phyloP scores from a whole-genome alignment of 148 eudicot species.

The Silene conica region DNA sequence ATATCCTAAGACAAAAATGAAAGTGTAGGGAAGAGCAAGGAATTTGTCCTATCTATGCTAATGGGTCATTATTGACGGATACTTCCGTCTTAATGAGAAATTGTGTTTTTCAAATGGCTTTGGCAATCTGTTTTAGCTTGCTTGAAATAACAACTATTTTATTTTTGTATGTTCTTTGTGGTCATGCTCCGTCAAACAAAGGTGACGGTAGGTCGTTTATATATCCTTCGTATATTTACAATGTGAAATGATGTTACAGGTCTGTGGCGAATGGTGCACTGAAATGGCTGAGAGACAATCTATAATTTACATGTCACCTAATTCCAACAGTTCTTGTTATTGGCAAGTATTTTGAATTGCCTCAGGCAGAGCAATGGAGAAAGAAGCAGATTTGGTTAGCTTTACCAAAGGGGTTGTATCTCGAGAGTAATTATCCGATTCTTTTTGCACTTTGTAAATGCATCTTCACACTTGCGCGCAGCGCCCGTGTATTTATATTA shows the following conservation, averaged over 20 bases:
- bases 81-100: too few species aligned
- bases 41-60: too few species aligned
- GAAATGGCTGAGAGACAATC: slow-evolving; percentile 79
- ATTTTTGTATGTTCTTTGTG: not conserved
- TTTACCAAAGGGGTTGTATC: not conserved
- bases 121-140: slow-evolving; percentile 6
- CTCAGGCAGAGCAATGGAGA: slow-evolving; percentile 15
- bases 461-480: not conserved
- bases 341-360: slow-evolving; percentile 20
- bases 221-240: not conserved
- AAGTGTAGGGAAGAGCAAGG: too few species aligned
- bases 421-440: slow-evolving; percentile 16
- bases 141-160: not conserved
- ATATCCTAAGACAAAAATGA: too few species aligned
- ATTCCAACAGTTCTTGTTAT: not conserved
- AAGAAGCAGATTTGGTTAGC: not conserved
- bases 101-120: not conserved
- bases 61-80: too few species aligned
- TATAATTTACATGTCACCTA: slow-evolving; percentile 29
- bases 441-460: slow-evolving; percentile 30
- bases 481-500: slow-evolving; percentile 7
- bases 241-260: slow-evolving; percentile 42
- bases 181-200: not conserved
- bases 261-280: slow-evolving; percentile 73
- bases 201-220: not conserved